These are phyloP conservation scores for Rutstroemia sp. DNA, from an alignment of 2,329 filamentous ascomycete genomes.

Conservation along the genomic window DNA sequence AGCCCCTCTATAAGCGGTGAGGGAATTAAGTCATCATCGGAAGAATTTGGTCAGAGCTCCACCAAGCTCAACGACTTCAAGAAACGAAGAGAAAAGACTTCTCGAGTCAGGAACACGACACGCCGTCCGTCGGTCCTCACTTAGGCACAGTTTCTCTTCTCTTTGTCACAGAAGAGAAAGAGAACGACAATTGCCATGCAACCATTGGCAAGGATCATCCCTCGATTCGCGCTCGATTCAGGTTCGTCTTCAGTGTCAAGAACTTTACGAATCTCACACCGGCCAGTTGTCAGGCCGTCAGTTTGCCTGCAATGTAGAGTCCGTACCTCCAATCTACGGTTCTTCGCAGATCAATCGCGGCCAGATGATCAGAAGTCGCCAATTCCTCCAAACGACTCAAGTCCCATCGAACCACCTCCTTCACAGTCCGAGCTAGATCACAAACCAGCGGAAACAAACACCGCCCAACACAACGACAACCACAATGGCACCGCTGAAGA, in stretches of 20 bases:
- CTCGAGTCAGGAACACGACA: no score
- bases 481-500: conserved; percentile 8
- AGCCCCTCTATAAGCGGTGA: background rate
- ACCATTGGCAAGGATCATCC: conserved; percentile 24
- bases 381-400: background rate
- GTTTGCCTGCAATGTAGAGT: conserved; percentile 35
- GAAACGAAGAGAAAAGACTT: background rate
- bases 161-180: background rate
- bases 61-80: conserved; percentile 11
- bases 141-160: background rate
- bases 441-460: background rate
- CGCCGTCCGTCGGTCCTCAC: background rate
- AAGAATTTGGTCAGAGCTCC: conserved; percentile 5
- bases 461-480: background rate
- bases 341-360: conserved; percentile 14
- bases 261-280: conserved; percentile 15
- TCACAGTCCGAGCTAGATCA: conserved; percentile 5
- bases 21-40: background rate
- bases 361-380: conserved; percentile 22
- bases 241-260: conserved; percentile 17
- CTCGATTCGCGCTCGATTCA: conserved; percentile 26
- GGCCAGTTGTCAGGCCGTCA: conserved; percentile 25
- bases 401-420: background rate
- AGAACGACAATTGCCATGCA: conserved; percentile 23
- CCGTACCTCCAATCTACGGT: conserved; percentile 31